These are phyloP conservation scores for Clathrus columnatus DNA, from an alignment of 768 basidiomycete genomes.

Conservation along the genomic window DNA sequence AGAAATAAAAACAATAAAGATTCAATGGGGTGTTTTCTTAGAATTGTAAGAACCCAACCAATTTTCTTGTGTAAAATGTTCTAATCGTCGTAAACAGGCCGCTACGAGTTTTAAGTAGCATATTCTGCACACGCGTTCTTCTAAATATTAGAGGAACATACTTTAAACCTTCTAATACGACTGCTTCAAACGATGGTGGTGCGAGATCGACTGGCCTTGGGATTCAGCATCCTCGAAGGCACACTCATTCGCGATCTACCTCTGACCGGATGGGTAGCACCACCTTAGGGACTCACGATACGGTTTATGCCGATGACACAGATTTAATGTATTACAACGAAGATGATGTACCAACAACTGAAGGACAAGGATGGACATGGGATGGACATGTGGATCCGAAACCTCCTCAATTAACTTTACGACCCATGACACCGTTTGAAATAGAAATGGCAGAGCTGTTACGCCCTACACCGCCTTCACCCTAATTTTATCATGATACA, in stretches of 20 bases:
- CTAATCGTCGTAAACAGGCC: neutral
- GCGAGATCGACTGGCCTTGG: neutral
- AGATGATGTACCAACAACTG: neutral
- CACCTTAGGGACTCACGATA: neutral
- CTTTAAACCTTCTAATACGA: neutral
- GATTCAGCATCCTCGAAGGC: neutral
- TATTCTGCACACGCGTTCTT: conserved; percentile 8
- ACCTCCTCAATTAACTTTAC: neutral
- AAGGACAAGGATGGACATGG: neutral
- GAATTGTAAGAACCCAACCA: neutral
- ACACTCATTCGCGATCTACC: neutral
- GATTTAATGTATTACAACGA: neutral
- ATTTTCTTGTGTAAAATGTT: neutral
- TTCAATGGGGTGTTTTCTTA: conserved; percentile 7
- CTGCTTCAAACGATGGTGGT: neutral
- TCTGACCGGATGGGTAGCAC: neutral
- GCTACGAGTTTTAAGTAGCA: conserved; percentile 4
- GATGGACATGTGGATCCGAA: neutral
- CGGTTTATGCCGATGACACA: neutral
- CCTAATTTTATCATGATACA: neutral
- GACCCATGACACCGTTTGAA: neutral
- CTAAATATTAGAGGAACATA: conserved; percentile 5
- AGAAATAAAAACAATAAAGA: neutral
- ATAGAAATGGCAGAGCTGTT: neutral
- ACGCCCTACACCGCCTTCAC: neutral